Base-by-base conservation (phyloP, 1,139 yeast genomes). In the Yamadazyma oceani region DNA sequence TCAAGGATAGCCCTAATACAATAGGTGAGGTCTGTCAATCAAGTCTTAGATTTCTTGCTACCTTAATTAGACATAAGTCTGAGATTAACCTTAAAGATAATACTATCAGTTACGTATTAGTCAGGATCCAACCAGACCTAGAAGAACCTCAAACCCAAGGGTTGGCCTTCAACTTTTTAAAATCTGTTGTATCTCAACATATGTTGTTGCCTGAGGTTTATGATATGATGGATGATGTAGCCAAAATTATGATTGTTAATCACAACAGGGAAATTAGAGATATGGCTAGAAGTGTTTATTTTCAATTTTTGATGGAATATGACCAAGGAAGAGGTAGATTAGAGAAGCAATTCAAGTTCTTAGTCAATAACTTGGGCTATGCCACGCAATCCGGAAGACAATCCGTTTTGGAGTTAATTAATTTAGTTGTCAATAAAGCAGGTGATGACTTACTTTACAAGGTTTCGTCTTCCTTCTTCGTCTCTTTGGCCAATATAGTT, bases 101-200 rank as follows among this genome's bases (percentile, higher is more conserved):
- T 1, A 88, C 96, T 0, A 58, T 90, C 31, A 82, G 88, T 39
- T 88, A 85, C 54, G 66, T 92, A 22, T 63, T 94, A 47, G 76
- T 79, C n/a, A 75, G 88, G 45, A 69, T 92, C 39, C 80, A 78
- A 54, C 95, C 97, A 1, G 98, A 92, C 61, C 65, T 94, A 41
- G 94, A 87, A 53, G 97, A 92, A 51, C 96, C 96, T 3, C 83
- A 79, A 49, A 78, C 84, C 43, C 97, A 92, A 60, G 92, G 95
- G 29, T 70, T 87, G 37, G 95, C 97, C 0, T 88, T 90, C 58
- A 80, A 82, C 37, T 89, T 92, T 50, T 62, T 92, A 52, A 85
- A 82, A 48, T 78, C 96, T 0, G 73, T 90, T 21, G 73, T 90
- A 30, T 62, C 85, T 8, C 82, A 83, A 45, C 90, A 82, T 51